Percentiles rank a stretch among this genome's conserved stretches.
phyloP scores from a whole-genome alignment of 2,329 filamentous ascomycete genomes.

The Pezicula radicicola region DNA sequence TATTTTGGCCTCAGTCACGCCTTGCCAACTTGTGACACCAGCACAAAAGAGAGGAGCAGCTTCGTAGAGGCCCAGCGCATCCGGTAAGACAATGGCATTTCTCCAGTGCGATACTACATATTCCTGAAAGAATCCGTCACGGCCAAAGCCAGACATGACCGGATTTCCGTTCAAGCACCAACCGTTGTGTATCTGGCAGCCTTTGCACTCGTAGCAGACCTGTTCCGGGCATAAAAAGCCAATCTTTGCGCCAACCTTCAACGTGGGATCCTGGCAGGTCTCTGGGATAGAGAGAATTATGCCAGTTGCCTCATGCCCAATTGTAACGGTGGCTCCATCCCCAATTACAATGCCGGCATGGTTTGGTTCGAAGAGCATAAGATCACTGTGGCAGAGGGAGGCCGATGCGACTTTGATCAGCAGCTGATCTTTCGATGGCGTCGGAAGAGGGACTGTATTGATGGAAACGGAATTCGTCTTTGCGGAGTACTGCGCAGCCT shows the following conservation, averaged over 20 bases:
- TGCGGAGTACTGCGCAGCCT: conserved; percentile 5
- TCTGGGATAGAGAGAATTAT: conserved; percentile 10
- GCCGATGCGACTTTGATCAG: conserved; percentile 35
- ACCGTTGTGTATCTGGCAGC: conserved; percentile 41
- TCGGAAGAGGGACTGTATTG: conserved; percentile 41
- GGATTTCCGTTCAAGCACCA: conserved; percentile 35
- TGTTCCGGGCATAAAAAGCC: conserved; percentile 11
- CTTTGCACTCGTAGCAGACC: conserved; percentile 31
- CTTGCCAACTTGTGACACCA: conserved; percentile 36
- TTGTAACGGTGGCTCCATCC: conserved; percentile 8
- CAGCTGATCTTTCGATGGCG: conserved; percentile 36
- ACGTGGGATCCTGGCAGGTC: conserved; percentile 3
- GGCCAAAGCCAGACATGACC: conserved; percentile 38
- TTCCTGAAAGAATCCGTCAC: conserved; percentile 44
- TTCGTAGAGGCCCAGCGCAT: conserved; percentile 30
- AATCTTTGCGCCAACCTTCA: conserved; percentile 10
- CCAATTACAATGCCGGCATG: conserved; percentile 1
- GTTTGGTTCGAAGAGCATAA: conserved; percentile 20
- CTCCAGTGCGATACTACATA: conserved; percentile 43
- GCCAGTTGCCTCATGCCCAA: conserved; percentile 16
- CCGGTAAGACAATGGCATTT: conserved; percentile 38
- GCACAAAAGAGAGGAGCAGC: conserved; percentile 46
- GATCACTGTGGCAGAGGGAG: conserved; percentile 36
- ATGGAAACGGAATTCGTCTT: conserved; percentile 32
- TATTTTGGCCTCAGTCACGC: conserved; percentile 9